Percentiles rank a stretch among this genome's conserved stretches.
Evolutionary conservation across 2,329 filamentous ascomycete genomes (phyloP).

Genomic region (Fusarium nygamai): DNA sequence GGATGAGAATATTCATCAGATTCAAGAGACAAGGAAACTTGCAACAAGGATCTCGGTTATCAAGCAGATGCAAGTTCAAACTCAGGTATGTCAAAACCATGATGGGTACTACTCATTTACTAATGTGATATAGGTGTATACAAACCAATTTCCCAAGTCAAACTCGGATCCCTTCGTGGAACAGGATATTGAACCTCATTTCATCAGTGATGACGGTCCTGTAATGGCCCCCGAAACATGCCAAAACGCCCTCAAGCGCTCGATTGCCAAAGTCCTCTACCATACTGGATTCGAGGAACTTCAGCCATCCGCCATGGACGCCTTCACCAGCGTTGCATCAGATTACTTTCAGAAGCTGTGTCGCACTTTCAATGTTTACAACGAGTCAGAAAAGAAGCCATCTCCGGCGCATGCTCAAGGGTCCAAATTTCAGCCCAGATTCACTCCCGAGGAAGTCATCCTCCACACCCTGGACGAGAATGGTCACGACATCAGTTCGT

Average conservation of each 20-base stretch:
- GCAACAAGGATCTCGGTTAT: slow-evolving; percentile 97
- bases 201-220: slow-evolving; percentile 87
- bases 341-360: slow-evolving; percentile 91
- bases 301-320: slow-evolving; percentile 91
- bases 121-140: slow-evolving; percentile 75
- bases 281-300: slow-evolving; percentile 97
- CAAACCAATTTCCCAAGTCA: slow-evolving; percentile 98
- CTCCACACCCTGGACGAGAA: slow-evolving; percentile 87
- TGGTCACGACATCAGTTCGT: slow-evolving; percentile 80
- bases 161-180: slow-evolving; percentile 90
- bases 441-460: slow-evolving; percentile 84
- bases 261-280: slow-evolving; percentile 94
- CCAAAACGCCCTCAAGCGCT: slow-evolving; percentile 85
- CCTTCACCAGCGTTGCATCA: slow-evolving; percentile 86
- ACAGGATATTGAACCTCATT: slow-evolving; percentile 86
- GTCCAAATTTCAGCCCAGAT: slow-evolving; percentile 68
- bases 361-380: slow-evolving; percentile 81
- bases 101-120: not conserved
- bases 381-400: slow-evolving; percentile 81
- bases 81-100: slow-evolving; percentile 71
- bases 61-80: slow-evolving; percentile 99
- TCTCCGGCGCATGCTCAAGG: slow-evolving; percentile 55
- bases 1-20: slow-evolving; percentile 90
- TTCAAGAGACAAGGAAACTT: slow-evolving; percentile 96
- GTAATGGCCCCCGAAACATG: slow-evolving; percentile 87